Evolutionary conservation across 768 basidiomycete genomes (phyloP).

Genomic region (Cystofilobasidium ferigula): DNA sequence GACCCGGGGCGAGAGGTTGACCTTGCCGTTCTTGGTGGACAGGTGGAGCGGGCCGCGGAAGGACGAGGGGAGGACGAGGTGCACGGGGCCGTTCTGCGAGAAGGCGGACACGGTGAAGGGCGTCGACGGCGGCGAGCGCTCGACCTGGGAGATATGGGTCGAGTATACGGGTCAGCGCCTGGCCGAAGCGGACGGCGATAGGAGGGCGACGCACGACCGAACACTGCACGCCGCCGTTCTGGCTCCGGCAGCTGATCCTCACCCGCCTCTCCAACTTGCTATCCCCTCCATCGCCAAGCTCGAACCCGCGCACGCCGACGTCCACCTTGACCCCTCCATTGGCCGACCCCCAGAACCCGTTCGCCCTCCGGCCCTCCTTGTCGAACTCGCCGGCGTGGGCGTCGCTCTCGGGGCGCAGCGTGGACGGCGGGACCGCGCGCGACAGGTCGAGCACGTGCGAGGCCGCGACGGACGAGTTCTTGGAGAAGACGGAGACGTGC

Average conservation of each 20-base stretch:
- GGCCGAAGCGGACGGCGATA: neutral
- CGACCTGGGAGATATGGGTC: neutral
- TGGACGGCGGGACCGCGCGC: neutral
- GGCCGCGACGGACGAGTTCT: neutral
- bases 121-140: neutral
- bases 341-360: constrained; percentile 1
- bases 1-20: constrained; percentile 3
- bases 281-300: neutral
- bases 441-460: constrained; percentile 14
- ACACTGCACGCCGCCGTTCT: neutral
- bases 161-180: neutral
- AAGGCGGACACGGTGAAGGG: neutral
- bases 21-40: neutral
- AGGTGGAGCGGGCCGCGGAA: constrained; percentile 16
- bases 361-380: neutral
- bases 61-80: constrained; percentile 9
- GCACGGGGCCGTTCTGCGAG: constrained; percentile 7
- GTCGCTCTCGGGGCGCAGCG: neutral
- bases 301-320: neutral
- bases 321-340: constrained; percentile 8
- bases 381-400: neutral
- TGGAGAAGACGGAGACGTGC: neutral
- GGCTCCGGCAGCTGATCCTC: neutral
- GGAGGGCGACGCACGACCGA: neutral
- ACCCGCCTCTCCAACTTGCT: neutral